phyloP scores from a whole-genome alignment of 2,329 filamentous ascomycete genomes.

The Alternaria brassicicola region DNA sequence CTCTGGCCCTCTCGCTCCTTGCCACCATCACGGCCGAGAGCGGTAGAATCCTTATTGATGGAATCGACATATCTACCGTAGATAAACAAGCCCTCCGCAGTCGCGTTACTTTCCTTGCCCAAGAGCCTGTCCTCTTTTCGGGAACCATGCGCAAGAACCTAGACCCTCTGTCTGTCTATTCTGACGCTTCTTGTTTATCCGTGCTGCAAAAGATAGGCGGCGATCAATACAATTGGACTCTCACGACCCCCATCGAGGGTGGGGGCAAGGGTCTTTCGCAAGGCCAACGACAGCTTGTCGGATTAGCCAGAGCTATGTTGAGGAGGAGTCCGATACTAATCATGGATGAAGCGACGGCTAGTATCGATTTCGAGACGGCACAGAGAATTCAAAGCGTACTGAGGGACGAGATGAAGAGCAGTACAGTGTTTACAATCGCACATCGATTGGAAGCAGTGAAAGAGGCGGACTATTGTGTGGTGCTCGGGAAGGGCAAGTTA shows the following conservation, averaged over 20 bases:
- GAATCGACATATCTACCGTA: slow-evolving; percentile 65
- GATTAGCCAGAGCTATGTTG: slow-evolving; percentile 67
- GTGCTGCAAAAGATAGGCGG: slow-evolving; percentile 62
- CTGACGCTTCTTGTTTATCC: slow-evolving; percentile 59
- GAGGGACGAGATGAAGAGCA: slow-evolving; percentile 61
- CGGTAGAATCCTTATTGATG: slow-evolving; percentile 65
- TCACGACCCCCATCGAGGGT: slow-evolving; percentile 63
- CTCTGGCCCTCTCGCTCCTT: slow-evolving; percentile 67
- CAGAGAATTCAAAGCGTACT: slow-evolving; percentile 61
- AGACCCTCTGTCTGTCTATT: slow-evolving; percentile 64
- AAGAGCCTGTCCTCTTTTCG: slow-evolving; percentile 70
- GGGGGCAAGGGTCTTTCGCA: slow-evolving; percentile 68
- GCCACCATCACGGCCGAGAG: slow-evolving; percentile 58
- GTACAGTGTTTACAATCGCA: slow-evolving; percentile 69
- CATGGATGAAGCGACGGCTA: slow-evolving; percentile 70
- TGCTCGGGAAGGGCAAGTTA: slow-evolving; percentile 59
- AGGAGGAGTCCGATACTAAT: slow-evolving; percentile 66
- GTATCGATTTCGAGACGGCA: slow-evolving; percentile 68
- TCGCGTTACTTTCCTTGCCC: slow-evolving; percentile 69
- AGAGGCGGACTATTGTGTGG: slow-evolving; percentile 62
- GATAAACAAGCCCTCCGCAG: slow-evolving; percentile 65
- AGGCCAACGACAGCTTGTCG: slow-evolving; percentile 69
- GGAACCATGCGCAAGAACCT: slow-evolving; percentile 67
- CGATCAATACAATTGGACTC: slow-evolving; percentile 60
- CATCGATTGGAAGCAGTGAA: slow-evolving; percentile 68